Conservation (phyloP, 2,329 filamentous ascomycete species). For the Alternaria arbusti region DNA sequence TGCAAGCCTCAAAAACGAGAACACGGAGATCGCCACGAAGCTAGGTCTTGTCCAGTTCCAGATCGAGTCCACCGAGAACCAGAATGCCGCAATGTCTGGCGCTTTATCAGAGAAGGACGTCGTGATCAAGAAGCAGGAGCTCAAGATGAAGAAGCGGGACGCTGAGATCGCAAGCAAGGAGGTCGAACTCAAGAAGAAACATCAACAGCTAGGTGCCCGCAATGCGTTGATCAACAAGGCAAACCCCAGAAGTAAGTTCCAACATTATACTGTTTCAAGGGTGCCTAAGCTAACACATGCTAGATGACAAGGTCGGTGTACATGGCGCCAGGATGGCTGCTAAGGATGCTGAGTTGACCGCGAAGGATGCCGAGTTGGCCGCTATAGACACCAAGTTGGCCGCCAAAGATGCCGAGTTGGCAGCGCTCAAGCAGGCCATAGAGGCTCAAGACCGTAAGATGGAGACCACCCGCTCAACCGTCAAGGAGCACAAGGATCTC, state of each 20-base stretch:
- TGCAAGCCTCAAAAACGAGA: neutral
- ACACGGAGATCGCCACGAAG: slow-evolving; percentile 2
- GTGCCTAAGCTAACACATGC: neutral
- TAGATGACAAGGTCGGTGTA: neutral
- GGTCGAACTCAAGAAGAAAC: neutral
- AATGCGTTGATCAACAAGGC: neutral
- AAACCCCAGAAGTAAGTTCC: neutral
- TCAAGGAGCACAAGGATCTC: neutral
- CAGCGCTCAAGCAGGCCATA: neutral
- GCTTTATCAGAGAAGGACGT: slow-evolving; percentile 22
- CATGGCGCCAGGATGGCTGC: neutral
- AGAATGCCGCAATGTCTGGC: slow-evolving; percentile 26
- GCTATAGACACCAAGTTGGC: too few species aligned
- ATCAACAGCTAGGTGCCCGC: neutral
- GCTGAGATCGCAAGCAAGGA: too few species aligned
- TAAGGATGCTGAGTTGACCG: neutral
- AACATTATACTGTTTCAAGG: neutral
- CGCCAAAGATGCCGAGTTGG: neutral
- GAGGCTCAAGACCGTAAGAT: neutral
- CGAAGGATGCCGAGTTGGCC: neutral
- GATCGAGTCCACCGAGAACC: slow-evolving; percentile 21
- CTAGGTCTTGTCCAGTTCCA: slow-evolving; percentile 24
- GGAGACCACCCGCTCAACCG: neutral
- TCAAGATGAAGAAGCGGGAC: slow-evolving; percentile 16
- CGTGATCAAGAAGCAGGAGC: slow-evolving; percentile 21